Evolutionary conservation across 2,329 filamentous ascomycete species (phyloP).

Genomic region (Phaeosphaeriaceae sp.): DNA sequence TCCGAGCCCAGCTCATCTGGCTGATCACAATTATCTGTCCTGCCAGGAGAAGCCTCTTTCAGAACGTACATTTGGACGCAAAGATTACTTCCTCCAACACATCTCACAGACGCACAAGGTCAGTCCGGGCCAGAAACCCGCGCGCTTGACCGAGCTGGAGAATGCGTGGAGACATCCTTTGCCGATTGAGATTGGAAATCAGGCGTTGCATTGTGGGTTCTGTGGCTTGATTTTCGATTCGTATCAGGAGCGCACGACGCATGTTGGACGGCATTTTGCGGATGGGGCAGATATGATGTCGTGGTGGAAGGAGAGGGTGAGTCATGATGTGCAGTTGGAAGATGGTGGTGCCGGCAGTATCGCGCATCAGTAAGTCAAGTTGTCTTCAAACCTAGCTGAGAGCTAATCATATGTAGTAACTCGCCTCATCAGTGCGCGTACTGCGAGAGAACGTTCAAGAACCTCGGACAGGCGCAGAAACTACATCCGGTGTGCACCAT

Average conservation of each 20-base stretch:
- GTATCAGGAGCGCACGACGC: slow-evolving; percentile 33
- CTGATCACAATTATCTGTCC: slow-evolving; percentile 58
- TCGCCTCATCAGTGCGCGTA: slow-evolving; percentile 28
- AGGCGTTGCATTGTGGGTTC: slow-evolving; percentile 37
- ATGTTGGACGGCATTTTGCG: slow-evolving; percentile 35
- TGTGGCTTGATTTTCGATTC: slow-evolving; percentile 27
- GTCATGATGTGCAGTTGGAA: slow-evolving; percentile 15
- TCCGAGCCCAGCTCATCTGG: slow-evolving; percentile 57
- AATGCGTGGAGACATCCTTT: slow-evolving; percentile 29
- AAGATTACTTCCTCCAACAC: slow-evolving; percentile 60
- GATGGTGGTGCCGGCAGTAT: not conserved
- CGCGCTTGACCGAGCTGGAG: slow-evolving; percentile 30
- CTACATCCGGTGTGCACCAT: slow-evolving; percentile 30
- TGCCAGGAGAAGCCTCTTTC: slow-evolving; percentile 65
- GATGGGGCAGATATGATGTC: slow-evolving; percentile 33
- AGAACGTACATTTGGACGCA: slow-evolving; percentile 61
- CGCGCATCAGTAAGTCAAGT: slow-evolving; percentile 18
- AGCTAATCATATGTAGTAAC: slow-evolving; percentile 9
- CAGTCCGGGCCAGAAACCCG: slow-evolving; percentile 48
- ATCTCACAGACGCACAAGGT: slow-evolving; percentile 57
- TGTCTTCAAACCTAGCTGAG: no score
- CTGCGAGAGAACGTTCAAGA: slow-evolving; percentile 28
- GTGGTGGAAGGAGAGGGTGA: slow-evolving; percentile 32
- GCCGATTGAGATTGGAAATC: slow-evolving; percentile 21
- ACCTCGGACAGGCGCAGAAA: slow-evolving; percentile 21